phyloP scores from a whole-genome alignment of 805 yeast species.

The Sungouiozyma ichnusensis region DNA sequence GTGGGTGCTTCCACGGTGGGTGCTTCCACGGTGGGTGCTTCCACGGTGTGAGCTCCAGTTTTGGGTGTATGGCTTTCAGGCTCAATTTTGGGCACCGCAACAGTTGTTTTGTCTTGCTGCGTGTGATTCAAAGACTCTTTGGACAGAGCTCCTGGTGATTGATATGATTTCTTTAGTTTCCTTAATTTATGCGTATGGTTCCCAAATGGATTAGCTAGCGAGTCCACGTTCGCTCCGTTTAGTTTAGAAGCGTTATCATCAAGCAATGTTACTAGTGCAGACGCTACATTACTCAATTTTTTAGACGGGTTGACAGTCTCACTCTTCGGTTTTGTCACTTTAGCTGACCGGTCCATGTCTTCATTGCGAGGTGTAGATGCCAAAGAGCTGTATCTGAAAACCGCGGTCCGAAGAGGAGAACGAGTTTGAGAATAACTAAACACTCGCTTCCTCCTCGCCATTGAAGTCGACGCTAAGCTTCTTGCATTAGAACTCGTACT shows the following conservation, averaged over 20 bases:
- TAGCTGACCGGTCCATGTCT: neutral
- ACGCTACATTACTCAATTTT: slow-evolving; percentile 38
- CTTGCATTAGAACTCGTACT: slow-evolving; percentile 12
- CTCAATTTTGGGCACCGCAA: no score
- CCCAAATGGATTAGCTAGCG: slow-evolving; percentile 33
- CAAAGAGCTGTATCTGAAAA: slow-evolving; percentile 20
- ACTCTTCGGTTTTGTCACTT: slow-evolving; percentile 2
- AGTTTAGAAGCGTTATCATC: slow-evolving; percentile 21
- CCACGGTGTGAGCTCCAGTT: no score
- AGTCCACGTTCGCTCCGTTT: slow-evolving; percentile 5
- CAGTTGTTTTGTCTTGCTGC: no score
- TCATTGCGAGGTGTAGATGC: slow-evolving; percentile 1
- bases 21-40: no score
- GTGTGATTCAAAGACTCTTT: no score
- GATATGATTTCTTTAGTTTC: neutral
- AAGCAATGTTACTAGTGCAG: slow-evolving; percentile 38
- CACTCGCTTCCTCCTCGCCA: slow-evolving; percentile 20
- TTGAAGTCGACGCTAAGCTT: slow-evolving; percentile 9
- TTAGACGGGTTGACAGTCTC: neutral
- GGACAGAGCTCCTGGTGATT: no score
- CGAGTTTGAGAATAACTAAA: slow-evolving; percentile 32
- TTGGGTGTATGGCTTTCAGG: no score
- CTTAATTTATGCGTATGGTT: neutral
- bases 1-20: no score
- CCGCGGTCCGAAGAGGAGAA: slow-evolving; percentile 31